A percentile compares a stretch with the other conserved stretches of the same genome.
Conservation (phyloP, 106 monocot genomes). For the Dendrobium huoshanense region DNA sequence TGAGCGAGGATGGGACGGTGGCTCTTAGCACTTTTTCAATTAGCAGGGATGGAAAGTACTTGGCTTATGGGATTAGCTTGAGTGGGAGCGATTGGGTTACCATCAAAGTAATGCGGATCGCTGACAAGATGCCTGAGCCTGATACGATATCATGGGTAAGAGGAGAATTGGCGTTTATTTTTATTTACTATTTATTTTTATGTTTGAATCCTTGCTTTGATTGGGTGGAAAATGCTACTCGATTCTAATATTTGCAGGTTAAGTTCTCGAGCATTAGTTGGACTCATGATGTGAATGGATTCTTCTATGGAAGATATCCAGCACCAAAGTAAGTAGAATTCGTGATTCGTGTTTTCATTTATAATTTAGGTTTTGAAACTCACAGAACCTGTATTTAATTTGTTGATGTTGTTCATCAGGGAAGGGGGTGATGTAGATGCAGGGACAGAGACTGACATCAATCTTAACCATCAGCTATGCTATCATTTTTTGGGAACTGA, state of each 20-base stretch:
- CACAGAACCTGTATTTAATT: neutral
- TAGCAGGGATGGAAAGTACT: slow-evolving; percentile 60
- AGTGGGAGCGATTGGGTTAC: slow-evolving; percentile 95
- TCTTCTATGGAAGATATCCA: slow-evolving; percentile 90
- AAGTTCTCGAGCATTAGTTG: slow-evolving; percentile 84
- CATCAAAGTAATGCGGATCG: slow-evolving; percentile 72
- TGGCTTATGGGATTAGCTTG: slow-evolving; percentile 77
- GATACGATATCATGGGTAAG: slow-evolving; percentile 90
- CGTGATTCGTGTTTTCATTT: neutral
- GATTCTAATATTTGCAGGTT: slow-evolving; percentile 44
- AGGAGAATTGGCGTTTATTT: neutral
- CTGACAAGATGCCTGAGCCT: slow-evolving; percentile 39
- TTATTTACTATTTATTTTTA: neutral
- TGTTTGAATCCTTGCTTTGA: neutral
- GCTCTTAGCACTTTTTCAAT: slow-evolving; percentile 40
- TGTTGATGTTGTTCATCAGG: slow-evolving; percentile 18
- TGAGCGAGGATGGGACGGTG: slow-evolving; percentile 79
- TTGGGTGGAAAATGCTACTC: neutral
- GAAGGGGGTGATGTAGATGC: slow-evolving; percentile 57
- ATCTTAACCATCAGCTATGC: slow-evolving; percentile 77
- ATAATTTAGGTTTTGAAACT: neutral
- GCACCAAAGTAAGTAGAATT: slow-evolving; percentile 60
- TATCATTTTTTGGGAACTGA: slow-evolving; percentile 90
- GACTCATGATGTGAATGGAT: slow-evolving; percentile 88
- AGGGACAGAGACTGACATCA: slow-evolving; percentile 83